Evolutionary conservation across 169 alveolate genomes (phyloP), one percentile per base, ranked within the genome.

Genomic region (Cryptosporidium tyzzeri): DNA sequence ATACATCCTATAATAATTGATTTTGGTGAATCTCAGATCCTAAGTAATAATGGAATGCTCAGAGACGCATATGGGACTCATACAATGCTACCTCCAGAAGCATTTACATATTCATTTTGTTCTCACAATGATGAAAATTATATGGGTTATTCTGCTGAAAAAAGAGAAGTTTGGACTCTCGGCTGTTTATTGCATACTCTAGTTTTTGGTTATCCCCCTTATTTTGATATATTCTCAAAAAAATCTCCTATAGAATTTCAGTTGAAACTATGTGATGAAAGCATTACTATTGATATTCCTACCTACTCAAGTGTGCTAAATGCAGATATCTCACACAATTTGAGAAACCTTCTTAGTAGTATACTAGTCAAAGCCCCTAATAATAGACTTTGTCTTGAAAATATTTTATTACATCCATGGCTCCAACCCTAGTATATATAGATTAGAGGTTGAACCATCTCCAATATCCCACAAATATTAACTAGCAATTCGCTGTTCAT

Each of bases 31-130:
- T 59, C 89, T 45, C 89, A 80, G 48, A 39, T 80, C 2, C 51
- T 80, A 39, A 26, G 29, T 26, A 26, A 35, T 14, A 45, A 44
- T 59, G 41, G 41, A 48, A 80, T 26, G 45, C 67, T 80, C 21
- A 59, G 59, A 33, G 89, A 80, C 21, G 74, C 89, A 62, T 80
- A 80, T 62, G 89, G 89, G 29, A 80, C 89, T 29, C 89, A 80
- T 37, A 21, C 68, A 26, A 62, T 62, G 69, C 50, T 80, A 3
- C 89, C 89, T 39, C 89, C 89, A 2, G 89, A 80, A 21, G 73
- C 80, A 41, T 80, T 80, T 65, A n/a, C 45, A 21, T 80, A 53
- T 16, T 53, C 86, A 9, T 14, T 73, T n/a, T 10, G 23, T 26
- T 39, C 6, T 31, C 21, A 8, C 26, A 31, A 18, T 9, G 29